These are phyloP conservation scores for Tetracladium setigerum DNA, from an alignment of 495 filamentous ascomycete species.

Conservation along the genomic window DNA sequence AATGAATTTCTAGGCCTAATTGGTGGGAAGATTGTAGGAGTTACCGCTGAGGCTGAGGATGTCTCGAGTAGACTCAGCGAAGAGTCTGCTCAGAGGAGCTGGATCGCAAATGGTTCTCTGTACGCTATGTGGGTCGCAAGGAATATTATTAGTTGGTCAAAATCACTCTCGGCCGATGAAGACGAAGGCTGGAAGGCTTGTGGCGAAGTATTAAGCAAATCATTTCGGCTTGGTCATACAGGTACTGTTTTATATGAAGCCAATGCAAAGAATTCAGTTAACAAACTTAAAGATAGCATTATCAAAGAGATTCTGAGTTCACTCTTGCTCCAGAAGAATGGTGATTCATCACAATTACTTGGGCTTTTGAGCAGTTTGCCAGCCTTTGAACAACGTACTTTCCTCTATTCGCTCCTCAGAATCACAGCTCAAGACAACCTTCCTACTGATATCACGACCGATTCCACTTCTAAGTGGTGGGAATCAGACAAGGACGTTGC, in stretches of 20 bases:
- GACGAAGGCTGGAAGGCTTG: conserved; percentile 44
- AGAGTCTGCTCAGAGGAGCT: conserved; percentile 29
- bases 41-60: conserved; percentile 68
- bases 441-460: conserved; percentile 10
- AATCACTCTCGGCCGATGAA: conserved; percentile 26
- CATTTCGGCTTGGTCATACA: conserved; percentile 64
- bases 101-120: conserved; percentile 57
- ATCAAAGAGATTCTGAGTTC: conserved; percentile 19
- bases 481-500: conserved; percentile 29
- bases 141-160: conserved; percentile 49
- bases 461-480: conserved; percentile 27
- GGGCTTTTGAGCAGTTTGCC: conserved; percentile 41
- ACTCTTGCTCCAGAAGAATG: conserved; percentile 8
- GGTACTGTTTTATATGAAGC: conserved; percentile 40
- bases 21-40: conserved; percentile 63
- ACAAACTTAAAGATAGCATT: conserved; percentile 15
- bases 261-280: conserved; percentile 3
- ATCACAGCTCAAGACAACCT: conserved; percentile 43
- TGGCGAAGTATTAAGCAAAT: conserved; percentile 54
- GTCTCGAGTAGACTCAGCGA: conserved; percentile 25
- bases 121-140: conserved; percentile 71
- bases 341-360: conserved; percentile 24
- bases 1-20: conserved; percentile 54
- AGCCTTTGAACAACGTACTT: conserved; percentile 47
- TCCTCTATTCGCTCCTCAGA: conserved; percentile 51